Percentiles rank a stretch among this genome's conserved stretches.
Evolutionary conservation across 352 stramenopile species (phyloP).

Genomic region (Globisporangium middletonii): DNA sequence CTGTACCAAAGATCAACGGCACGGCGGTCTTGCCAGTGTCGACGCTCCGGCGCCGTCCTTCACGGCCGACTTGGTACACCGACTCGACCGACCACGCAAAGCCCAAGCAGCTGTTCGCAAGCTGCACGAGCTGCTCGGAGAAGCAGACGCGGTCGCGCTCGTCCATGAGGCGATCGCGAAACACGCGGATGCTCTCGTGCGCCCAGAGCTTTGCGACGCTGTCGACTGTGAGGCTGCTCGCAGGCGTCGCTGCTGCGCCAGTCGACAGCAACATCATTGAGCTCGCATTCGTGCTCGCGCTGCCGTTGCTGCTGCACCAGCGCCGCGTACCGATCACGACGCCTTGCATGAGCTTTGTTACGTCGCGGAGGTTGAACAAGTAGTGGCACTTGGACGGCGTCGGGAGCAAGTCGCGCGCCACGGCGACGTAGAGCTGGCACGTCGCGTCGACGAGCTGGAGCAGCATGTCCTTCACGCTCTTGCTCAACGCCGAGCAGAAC

Average conservation of each 20-base stretch:
- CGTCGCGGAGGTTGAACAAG: constrained; percentile 77
- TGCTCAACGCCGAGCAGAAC: constrained; percentile 23
- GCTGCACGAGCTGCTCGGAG: constrained; percentile 64
- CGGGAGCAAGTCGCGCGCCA: constrained; percentile 51
- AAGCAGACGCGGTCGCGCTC: constrained; percentile 83
- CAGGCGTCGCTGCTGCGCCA: not conserved
- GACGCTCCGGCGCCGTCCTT: constrained; percentile 1
- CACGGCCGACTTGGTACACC: constrained; percentile 20
- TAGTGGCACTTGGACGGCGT: constrained; percentile 83
- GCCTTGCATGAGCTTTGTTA: constrained; percentile 76
- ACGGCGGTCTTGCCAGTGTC: not conserved
- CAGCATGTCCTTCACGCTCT: constrained; percentile 49
- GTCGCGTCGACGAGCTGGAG: constrained; percentile 51
- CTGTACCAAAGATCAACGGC: constrained; percentile 10
- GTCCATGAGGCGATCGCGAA: constrained; percentile 89
- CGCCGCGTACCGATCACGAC: constrained; percentile 52
- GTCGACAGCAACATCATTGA: constrained; percentile 1
- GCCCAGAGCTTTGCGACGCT: constrained; percentile 77
- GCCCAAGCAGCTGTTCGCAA: constrained; percentile 58
- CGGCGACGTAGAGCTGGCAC: constrained; percentile 49
- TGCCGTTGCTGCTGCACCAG: constrained; percentile 11
- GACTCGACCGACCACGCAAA: constrained; percentile 51
- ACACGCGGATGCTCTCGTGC: constrained; percentile 89
- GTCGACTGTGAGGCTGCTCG: constrained; percentile 22
- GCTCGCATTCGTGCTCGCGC: constrained; percentile 1